Percentiles rank a stretch among this genome's conserved stretches.
phyloP scores from a whole-genome alignment of 345 rosid species.

The Salix koriyanagi region DNA sequence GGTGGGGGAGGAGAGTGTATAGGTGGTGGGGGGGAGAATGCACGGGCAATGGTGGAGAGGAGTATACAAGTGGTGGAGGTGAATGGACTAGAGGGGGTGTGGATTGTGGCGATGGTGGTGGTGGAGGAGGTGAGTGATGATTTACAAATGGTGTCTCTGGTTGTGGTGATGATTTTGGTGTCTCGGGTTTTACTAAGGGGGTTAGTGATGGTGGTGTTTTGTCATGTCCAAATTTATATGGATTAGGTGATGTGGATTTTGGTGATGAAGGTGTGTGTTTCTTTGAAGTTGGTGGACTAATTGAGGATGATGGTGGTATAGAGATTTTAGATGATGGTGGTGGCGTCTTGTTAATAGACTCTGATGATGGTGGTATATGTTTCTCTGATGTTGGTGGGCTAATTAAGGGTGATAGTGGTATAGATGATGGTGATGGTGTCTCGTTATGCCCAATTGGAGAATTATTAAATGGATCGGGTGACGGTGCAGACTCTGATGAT shows the following conservation, averaged over 20 bases:
- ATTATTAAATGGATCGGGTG: no score
- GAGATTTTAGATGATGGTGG: no score
- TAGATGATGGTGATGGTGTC: no score
- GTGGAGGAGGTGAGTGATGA: constrained; percentile 2
- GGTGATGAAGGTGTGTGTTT: neutral
- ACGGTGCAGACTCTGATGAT: no score
- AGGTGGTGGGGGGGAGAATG: constrained; percentile 26
- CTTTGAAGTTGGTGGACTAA: neutral
- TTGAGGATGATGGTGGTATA: neutral
- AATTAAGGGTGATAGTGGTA: no score
- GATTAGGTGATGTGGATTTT: neutral
- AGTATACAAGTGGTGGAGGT: constrained; percentile 15
- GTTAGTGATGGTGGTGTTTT: neutral
- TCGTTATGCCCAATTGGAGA: no score
- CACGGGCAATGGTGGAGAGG: constrained; percentile 11
- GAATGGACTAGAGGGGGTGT: constrained; percentile 17
- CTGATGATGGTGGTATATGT: neutral
- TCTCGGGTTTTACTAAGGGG: neutral
- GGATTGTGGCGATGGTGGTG: constrained; percentile 10
- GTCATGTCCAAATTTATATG: neutral
- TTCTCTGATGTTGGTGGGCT: no score
- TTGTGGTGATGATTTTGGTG: neutral
- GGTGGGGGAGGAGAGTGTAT: constrained; percentile 11
- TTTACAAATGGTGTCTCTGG: neutral
- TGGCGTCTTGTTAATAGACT: neutral